These are phyloP conservation scores for Hylodesmum podocarpum DNA, from an alignment of 306 rosid genomes.

Conservation along the genomic window DNA sequence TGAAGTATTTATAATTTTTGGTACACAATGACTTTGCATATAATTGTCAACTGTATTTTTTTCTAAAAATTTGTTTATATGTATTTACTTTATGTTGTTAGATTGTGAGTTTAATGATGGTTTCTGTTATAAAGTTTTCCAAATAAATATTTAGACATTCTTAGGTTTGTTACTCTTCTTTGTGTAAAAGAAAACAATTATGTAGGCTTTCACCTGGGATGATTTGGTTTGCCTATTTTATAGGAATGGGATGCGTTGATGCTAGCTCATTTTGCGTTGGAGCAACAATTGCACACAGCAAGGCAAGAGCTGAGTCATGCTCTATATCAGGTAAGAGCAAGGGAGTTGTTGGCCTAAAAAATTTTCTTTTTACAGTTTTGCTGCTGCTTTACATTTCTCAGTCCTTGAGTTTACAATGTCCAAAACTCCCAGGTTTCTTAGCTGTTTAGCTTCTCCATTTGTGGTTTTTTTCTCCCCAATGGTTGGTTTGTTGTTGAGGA, in stretches of 20 bases:
- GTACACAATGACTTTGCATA: background rate
- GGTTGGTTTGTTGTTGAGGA: background rate
- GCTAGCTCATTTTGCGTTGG: slow-evolving; percentile 89
- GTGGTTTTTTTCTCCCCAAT: background rate
- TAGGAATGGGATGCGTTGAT: slow-evolving; percentile 95
- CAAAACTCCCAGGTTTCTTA: background rate
- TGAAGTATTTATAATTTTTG: background rate
- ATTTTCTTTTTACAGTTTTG: background rate
- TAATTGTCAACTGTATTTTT: background rate
- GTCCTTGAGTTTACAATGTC: background rate
- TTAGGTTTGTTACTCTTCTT: background rate
- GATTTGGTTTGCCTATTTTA: slow-evolving; percentile 7
- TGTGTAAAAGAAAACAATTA: background rate
- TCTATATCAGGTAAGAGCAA: slow-evolving; percentile 70
- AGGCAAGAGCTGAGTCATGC: slow-evolving; percentile 98
- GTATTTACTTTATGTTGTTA: background rate
- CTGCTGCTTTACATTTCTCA: background rate
- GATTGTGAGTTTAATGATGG: background rate
- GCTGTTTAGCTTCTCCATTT: slow-evolving; percentile 4
- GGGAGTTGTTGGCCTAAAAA: background rate
- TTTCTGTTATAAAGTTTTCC: slow-evolving; percentile 4
- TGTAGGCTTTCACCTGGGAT: background rate
- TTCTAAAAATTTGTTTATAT: background rate
- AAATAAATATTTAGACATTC: background rate
- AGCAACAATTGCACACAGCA: slow-evolving; percentile 91